phyloP scores from a whole-genome alignment of 345 rosid genomes.

The Cardamine occulta region DNA sequence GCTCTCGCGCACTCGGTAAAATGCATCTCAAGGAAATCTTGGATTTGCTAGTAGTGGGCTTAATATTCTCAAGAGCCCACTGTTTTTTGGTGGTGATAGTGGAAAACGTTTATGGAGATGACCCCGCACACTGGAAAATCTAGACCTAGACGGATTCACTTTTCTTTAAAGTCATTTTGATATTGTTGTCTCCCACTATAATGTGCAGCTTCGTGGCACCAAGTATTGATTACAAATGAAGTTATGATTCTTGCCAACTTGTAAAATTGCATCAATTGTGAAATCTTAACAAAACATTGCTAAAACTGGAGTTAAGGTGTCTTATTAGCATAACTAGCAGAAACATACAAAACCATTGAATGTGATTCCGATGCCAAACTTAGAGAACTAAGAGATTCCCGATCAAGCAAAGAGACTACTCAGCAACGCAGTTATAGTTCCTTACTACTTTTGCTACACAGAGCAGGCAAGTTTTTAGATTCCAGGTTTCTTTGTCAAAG shows the following conservation, averaged over 20 bases:
- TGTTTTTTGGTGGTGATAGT: not conserved
- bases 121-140: not conserved
- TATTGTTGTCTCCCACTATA: not conserved
- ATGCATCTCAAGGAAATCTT: not conserved
- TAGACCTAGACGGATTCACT: not conserved
- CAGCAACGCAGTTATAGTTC: not conserved
- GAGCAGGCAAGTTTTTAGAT: not conserved
- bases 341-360: not conserved
- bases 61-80: not conserved
- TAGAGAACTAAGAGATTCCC: not conserved
- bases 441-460: constrained; percentile 1
- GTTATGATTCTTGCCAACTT: not conserved
- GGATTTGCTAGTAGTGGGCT: not conserved
- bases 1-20: not conserved
- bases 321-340: not conserved
- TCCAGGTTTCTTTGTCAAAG: constrained; percentile 2
- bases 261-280: not conserved
- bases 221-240: not conserved
- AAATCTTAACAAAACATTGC: not conserved
- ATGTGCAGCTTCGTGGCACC: not conserved
- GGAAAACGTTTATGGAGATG: not conserved
- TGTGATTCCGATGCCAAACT: not conserved
- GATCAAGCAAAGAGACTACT: not conserved
- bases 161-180: not conserved
- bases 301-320: not conserved